These are phyloP conservation scores for Ogataea trehalophila DNA, from an alignment of 805 yeast genomes.

Conservation along the genomic window DNA sequence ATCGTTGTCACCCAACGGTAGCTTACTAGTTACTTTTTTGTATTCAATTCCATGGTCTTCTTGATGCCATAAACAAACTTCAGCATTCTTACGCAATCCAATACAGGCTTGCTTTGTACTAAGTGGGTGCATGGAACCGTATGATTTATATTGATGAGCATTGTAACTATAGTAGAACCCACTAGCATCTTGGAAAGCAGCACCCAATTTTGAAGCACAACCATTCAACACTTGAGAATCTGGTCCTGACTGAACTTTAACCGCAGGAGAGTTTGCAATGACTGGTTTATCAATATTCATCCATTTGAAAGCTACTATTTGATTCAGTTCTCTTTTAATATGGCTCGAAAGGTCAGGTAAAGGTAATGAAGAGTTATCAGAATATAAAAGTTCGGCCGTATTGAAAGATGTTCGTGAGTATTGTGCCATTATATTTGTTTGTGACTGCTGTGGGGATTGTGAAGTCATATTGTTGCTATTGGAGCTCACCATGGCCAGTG, in stretches of 20 bases:
- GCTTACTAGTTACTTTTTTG: slow-evolving; percentile 30
- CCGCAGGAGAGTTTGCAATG: slow-evolving; percentile 56
- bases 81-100: slow-evolving; percentile 60
- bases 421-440: slow-evolving; percentile 27
- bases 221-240: slow-evolving; percentile 29
- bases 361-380: slow-evolving; percentile 31
- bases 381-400: slow-evolving; percentile 42
- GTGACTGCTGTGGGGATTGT: slow-evolving; percentile 20
- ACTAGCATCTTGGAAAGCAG: slow-evolving; percentile 30
- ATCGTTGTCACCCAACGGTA: slow-evolving; percentile 29
- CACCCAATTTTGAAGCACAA: slow-evolving; percentile 32
- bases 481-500: slow-evolving; percentile 11
- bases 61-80: slow-evolving; percentile 56
- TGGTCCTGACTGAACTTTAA: slow-evolving; percentile 26
- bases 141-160: slow-evolving; percentile 53
- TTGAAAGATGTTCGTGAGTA: slow-evolving; percentile 33
- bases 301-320: slow-evolving; percentile 60
- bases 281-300: slow-evolving; percentile 66
- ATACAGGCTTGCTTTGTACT: slow-evolving; percentile 66
- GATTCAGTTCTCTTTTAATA: slow-evolving; percentile 18
- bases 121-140: slow-evolving; percentile 65
- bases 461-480: slow-evolving; percentile 20
- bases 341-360: slow-evolving; percentile 22
- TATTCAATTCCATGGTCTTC: slow-evolving; percentile 60
- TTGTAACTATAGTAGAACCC: slow-evolving; percentile 45